Evolutionary conservation across 1,139 yeast species (phyloP).

Genomic region (Meyerozyma elateridarum): DNA sequence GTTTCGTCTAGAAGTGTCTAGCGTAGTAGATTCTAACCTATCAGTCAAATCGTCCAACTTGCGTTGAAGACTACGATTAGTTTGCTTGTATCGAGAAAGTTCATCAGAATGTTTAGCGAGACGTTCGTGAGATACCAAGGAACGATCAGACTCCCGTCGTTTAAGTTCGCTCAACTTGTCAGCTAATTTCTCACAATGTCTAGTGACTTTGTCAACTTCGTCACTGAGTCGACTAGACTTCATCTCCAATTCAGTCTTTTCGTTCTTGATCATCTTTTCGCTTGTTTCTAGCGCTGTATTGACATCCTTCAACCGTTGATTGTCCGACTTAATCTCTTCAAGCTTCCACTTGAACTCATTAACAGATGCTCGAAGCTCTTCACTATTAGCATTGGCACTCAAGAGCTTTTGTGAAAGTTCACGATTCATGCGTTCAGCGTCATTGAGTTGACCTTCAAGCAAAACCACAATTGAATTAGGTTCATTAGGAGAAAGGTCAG

Average conservation of each 20-base stretch:
- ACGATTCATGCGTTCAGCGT: constrained; percentile 20
- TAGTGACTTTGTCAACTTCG: constrained; percentile 24
- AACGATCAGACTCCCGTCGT: constrained; percentile 6
- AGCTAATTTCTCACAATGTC: constrained; percentile 29
- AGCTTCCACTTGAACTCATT: constrained; percentile 12
- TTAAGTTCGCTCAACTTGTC: constrained; percentile 23
- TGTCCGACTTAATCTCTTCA: constrained; percentile 5
- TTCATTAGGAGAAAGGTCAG: no score
- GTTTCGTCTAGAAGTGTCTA: constrained; percentile 3
- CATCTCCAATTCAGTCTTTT: constrained; percentile 19
- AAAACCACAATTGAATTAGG: constrained; percentile 19
- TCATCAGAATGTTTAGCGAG: constrained; percentile 10
- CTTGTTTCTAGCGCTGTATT: constrained; percentile 14
- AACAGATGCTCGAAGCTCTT: constrained; percentile 9
- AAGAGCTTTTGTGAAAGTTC: constrained; percentile 21
- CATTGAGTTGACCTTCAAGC: constrained; percentile 34
- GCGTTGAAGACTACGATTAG: constrained; percentile 15
- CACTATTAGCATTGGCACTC: constrained; percentile 13
- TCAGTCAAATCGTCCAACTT: constrained; percentile 17
- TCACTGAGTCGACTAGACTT: constrained; percentile 18
- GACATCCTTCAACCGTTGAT: constrained; percentile 9
- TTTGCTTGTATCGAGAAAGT: constrained; percentile 12
- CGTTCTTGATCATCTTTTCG: constrained; percentile 16
- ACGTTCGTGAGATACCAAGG: constrained; percentile 5
- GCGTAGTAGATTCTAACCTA: constrained; percentile 10